Base-by-base conservation (phyloP, 345 rosid species). In the Lepidium didymum region DNA sequence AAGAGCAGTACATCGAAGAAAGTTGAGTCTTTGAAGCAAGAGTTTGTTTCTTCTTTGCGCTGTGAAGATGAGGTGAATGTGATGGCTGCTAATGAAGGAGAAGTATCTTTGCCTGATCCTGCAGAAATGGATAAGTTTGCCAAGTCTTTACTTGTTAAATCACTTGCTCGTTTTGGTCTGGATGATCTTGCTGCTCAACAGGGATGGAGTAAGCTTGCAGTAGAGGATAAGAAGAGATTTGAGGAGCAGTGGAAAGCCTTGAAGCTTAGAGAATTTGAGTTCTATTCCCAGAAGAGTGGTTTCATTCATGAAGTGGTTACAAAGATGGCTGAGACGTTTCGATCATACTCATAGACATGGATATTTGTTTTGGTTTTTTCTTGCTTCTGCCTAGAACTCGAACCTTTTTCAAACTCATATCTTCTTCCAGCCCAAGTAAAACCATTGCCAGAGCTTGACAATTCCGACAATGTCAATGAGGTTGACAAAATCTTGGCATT, bases 231-330 rank as follows among this genome's bases (percentile, higher is more conserved):
- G 63, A 64, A 75, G 69, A 70, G 63, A 23, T 31, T 69, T 5
- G 57, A 75, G 62, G 75, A 75, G 62, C 47, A 70, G 49, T 70
- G 75, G 75, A 42, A 70, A 9, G 16, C 7, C 0, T 31, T 75
- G 66, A 67, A 70, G 43, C 18, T 8, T 56, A 57, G 0, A 18
- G 75, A 70, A 31, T 33, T 76, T 0, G 79, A 70, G 12, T 42
- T 64, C 15, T 49, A 35, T 50, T 16, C 55, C 8, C 16, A 50
- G 44, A 75, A 51, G 79, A 52, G 75, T 0, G 75, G 70, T 45
- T 70, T 70, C 57, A 6, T 75, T 63, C 50, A 64, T 35, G 68
- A 57, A 16, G 56, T 69, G 3, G 21, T 58, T 0, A 35, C 65
- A 15, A 62, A 56, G 72, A 70, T 76, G 31, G 4, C 71, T 70